Evolutionary conservation across 2,329 filamentous ascomycete species (phyloP).

Genomic region (Aspergillus aculeatinus): DNA sequence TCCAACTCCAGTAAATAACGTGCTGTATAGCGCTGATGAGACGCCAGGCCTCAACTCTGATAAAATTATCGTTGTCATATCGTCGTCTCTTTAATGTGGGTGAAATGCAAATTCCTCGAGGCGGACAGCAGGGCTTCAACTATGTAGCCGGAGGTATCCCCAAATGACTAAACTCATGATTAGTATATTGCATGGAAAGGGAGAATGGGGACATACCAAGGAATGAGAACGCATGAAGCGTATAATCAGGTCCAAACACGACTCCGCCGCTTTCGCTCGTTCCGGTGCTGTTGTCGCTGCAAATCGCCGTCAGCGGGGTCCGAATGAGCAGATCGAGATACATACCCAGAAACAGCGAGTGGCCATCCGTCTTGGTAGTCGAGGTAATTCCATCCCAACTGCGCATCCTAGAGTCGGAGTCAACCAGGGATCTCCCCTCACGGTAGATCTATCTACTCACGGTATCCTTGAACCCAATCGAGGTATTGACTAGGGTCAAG

Average conservation of each 20-base stretch:
- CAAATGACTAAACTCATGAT: constrained; percentile 10
- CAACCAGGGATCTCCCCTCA: neutral
- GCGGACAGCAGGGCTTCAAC: neutral
- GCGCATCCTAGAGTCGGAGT: constrained; percentile 29
- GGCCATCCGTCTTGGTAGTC: constrained; percentile 42
- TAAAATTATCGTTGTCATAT: neutral
- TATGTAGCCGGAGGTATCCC: constrained; percentile 11
- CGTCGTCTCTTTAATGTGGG: neutral
- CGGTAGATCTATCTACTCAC: constrained; percentile 23
- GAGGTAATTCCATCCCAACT: constrained; percentile 40
- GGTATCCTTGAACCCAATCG: constrained; percentile 27
- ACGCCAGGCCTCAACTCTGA: neutral
- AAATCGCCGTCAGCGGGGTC: neutral
- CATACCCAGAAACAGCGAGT: constrained; percentile 19
- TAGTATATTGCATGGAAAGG: neutral
- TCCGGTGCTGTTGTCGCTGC: constrained; percentile 6
- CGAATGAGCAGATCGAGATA: neutral
- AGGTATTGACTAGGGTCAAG: constrained; percentile 30
- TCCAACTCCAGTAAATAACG: neutral
- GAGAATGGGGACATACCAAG: constrained; percentile 18
- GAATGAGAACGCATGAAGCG: constrained; percentile 7
- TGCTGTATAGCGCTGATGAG: neutral
- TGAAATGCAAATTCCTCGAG: neutral
- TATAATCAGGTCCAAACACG: neutral
- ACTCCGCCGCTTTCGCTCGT: constrained; percentile 8